Conservation (phyloP, 306 rosid genomes). For the Quercus gilva region DNA sequence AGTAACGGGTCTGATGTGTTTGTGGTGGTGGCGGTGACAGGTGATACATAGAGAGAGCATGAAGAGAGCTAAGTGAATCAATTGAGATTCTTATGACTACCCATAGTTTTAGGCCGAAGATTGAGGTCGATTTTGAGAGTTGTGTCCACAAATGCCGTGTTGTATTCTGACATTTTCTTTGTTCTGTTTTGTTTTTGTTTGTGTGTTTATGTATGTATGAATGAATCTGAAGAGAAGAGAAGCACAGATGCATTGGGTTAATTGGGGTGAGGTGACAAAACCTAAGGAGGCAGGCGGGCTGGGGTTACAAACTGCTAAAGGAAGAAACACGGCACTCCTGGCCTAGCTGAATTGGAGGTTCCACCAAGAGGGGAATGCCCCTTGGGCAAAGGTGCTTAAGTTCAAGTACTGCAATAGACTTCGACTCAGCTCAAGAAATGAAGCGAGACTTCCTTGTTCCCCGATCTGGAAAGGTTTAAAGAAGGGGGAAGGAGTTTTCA, state of each 20-base stretch:
- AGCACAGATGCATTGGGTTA: neutral
- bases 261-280: too few relatives aligned
- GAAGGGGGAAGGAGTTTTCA: too few relatives aligned
- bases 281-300: too few relatives aligned
- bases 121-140: conserved; percentile 74
- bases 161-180: conserved; percentile 62
- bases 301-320: too few relatives aligned
- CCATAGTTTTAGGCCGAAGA: conserved; percentile 90
- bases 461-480: too few relatives aligned
- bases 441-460: too few relatives aligned
- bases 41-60: conserved; percentile 87
- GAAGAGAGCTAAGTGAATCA: conserved; percentile 68
- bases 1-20: neutral
- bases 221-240: neutral
- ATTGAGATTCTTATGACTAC: conserved; percentile 84
- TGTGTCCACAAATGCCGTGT: conserved; percentile 69
- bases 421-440: too few relatives aligned
- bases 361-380: too few relatives aligned
- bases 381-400: too few relatives aligned
- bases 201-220: neutral
- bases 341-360: too few relatives aligned
- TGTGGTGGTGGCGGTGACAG: conserved; percentile 54
- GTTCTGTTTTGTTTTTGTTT: neutral
- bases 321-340: too few relatives aligned
- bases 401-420: too few relatives aligned